Base-by-base conservation (phyloP, 1,139 yeast species). In the Nakaseomyces kungkrabaensis region DNA sequence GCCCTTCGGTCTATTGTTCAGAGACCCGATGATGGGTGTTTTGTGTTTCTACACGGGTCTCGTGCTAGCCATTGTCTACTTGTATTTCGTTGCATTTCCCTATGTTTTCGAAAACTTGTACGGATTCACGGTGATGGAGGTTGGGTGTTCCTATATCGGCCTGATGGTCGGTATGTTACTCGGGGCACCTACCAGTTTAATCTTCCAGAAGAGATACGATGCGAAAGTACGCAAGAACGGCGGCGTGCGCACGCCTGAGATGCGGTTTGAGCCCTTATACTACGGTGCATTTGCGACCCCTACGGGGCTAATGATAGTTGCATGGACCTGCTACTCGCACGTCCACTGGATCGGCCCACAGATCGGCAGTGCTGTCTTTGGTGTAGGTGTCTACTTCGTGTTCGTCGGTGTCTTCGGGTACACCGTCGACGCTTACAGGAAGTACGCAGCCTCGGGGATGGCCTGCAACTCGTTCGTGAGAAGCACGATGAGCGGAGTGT, bases 401-500 rank as follows among this genome's bases (percentile, higher is more conserved):
- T 73, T 77, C 75, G 70, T 79, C 68, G 72, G 80, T 61, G 68
- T 76, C 59, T 66, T 85, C 52, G 75, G 77, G 51, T 85, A 84
- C 59, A 71, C 83, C 43, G 81, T 81, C 5, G 83, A 81, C 63
- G 77, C 84, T 0, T 84, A 81, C 62, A 71, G 77, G 32, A 68
- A 71, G 27, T 79, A 75, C 54, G 81, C 89, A 9, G 95, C 96
- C 0, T 80, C 89, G 9, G 94, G 89, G 0, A 73, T 86, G 65
- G 95, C 94, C 5, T 89, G 90, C 9, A 85, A 82, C 63, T 80
- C 86, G 34, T 75, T 86, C 54, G 69, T 82, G 50, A 74, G 96
- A 61, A 81, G 85, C 50, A 59, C 77, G 2, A 70, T 83, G 70
- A 88, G 89, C 4, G 85, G 86, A 6, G 78, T 84, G 1, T 85